Conservation (phyloP, 1,284 basidiomycete genomes). For the Ceratobasidium sp. region DNA sequence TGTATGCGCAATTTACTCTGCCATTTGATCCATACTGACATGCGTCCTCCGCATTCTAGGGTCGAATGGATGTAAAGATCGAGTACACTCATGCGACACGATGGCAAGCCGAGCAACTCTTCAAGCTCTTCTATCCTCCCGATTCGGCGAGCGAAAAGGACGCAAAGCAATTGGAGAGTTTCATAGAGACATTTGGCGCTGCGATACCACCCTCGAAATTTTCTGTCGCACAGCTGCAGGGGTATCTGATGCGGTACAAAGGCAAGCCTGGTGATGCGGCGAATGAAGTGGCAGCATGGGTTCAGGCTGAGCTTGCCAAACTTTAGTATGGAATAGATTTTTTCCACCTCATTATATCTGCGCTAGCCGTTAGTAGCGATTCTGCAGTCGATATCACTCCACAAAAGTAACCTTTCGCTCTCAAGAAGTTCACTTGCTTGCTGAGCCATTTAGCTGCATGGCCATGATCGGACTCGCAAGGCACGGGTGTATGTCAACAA, state of each 20-base stretch:
- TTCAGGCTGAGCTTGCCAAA: slow-evolving; percentile 23
- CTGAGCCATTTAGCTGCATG: too few species aligned
- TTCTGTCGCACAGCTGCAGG: slow-evolving; percentile 50
- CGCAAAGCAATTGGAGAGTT: slow-evolving; percentile 16
- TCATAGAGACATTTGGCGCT: slow-evolving; percentile 36
- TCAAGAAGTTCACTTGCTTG: too few species aligned
- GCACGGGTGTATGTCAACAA: too few species aligned
- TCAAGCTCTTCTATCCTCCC: slow-evolving; percentile 59
- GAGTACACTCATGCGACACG: slow-evolving; percentile 58
- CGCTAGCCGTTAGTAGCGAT: too few species aligned
- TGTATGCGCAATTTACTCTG: background rate
- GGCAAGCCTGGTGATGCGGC: slow-evolving; percentile 44
- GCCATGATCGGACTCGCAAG: too few species aligned
- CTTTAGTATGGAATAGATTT: too few species aligned
- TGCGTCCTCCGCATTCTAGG: too few species aligned
- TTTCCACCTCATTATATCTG: too few species aligned
- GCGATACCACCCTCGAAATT: slow-evolving; percentile 42
- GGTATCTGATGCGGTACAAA: slow-evolving; percentile 46
- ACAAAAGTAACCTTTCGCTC: too few species aligned
- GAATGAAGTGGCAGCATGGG: slow-evolving; percentile 41
- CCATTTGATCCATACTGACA: background rate
- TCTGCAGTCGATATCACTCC: too few species aligned
- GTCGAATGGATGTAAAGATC: slow-evolving; percentile 60
- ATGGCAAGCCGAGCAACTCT: slow-evolving; percentile 58
- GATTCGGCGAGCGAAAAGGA: slow-evolving; percentile 35